These are phyloP conservation scores for Datisca glomerata DNA, from an alignment of 306 rosid genomes.

Conservation along the genomic window DNA sequence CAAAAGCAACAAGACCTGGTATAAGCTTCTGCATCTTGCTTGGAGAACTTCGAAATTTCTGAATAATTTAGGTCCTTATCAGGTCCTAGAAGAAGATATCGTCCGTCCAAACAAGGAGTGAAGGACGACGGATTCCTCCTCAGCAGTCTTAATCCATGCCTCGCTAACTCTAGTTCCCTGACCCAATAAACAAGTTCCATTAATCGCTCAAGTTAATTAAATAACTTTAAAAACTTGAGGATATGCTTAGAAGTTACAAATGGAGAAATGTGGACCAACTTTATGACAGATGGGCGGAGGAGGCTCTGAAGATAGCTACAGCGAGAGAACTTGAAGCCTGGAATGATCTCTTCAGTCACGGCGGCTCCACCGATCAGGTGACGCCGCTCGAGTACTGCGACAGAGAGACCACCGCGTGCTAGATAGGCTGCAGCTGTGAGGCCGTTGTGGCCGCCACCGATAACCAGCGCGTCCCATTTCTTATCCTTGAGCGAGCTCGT, in stretches of 20 bases:
- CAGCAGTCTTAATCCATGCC: conserved; percentile 79
- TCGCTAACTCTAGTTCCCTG: conserved; percentile 58
- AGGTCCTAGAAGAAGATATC: conserved; percentile 73
- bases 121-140: conserved; percentile 80
- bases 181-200: background rate
- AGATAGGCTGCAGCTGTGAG: conserved; percentile 85
- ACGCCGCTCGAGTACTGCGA: conserved; percentile 90
- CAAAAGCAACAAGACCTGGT: conserved; percentile 33
- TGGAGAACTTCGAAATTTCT: conserved; percentile 78
- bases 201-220: background rate
- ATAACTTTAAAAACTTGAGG: background rate
- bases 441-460: conserved; percentile 98
- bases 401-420: conserved; percentile 77
- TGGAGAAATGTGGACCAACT: conserved; percentile 14
- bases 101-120: conserved; percentile 88
- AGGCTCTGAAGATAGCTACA: conserved; percentile 95
- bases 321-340: conserved; percentile 86
- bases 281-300: conserved; percentile 71
- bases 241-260: background rate
- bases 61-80: conserved; percentile 52
- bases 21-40: conserved; percentile 65
- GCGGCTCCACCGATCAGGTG: conserved; percentile 92
- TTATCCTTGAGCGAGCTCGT: conserved; percentile 25
- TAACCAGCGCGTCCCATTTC: conserved; percentile 82
- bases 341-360: conserved; percentile 67